Evolutionary conservation across 176 grass and related monocot species (phyloP).

Genomic region (Olyra latifolia): DNA sequence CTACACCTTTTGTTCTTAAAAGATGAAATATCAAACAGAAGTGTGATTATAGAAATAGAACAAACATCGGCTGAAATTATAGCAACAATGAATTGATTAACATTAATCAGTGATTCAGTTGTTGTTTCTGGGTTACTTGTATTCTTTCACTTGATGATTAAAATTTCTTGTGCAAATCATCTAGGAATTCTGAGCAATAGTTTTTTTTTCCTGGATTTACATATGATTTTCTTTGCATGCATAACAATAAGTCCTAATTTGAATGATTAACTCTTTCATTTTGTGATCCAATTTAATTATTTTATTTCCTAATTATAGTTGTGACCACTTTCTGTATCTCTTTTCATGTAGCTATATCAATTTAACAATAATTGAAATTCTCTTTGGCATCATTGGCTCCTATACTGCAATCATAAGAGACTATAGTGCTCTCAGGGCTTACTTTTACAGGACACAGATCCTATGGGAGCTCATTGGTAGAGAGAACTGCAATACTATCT

Average conservation of each 20-base stretch:
- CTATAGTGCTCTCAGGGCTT: background rate
- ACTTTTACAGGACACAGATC: background rate
- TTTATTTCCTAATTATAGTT: background rate
- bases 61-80: background rate
- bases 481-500: background rate
- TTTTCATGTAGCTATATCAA: background rate
- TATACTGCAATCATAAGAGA: background rate
- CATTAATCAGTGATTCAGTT: background rate
- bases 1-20: background rate
- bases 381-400: background rate
- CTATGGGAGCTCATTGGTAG: background rate
- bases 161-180: background rate
- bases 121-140: background rate
- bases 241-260: background rate
- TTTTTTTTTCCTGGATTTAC: background rate
- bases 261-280: background rate
- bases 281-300: background rate
- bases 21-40: background rate
- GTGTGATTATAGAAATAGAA: background rate
- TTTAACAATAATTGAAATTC: background rate
- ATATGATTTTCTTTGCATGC: background rate
- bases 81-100: background rate
- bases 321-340: background rate
- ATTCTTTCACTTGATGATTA: background rate
- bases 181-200: background rate